Evolutionary conservation across 176 grass and related monocot species (phyloP).

Genomic region (Secale cereale): DNA sequence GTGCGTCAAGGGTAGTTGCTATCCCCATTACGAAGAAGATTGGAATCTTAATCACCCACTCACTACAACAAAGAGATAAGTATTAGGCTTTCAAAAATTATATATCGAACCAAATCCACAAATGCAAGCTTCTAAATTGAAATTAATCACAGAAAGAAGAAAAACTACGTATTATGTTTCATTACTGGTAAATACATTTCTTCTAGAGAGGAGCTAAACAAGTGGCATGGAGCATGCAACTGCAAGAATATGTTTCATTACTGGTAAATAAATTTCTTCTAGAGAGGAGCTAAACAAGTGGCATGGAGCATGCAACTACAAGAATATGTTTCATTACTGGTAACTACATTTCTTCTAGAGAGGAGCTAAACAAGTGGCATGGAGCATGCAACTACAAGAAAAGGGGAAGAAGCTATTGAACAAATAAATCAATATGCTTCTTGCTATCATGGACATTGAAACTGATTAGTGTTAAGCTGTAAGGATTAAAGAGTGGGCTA

Average conservation of each 20-base stretch:
- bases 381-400: background rate
- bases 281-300: background rate
- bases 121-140: background rate
- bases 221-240: background rate
- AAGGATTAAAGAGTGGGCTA: background rate
- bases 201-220: background rate
- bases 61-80: constrained; percentile 41
- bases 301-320: background rate
- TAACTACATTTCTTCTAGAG: background rate
- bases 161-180: constrained; percentile 1
- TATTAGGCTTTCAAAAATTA: background rate
- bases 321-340: too few relatives aligned
- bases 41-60: constrained; percentile 89
- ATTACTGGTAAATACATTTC: background rate
- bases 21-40: constrained; percentile 86
- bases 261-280: background rate
- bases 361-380: background rate
- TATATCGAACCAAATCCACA: background rate
- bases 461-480: background rate
- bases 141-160: background rate
- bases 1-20: constrained; percentile 74
- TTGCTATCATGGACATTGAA: background rate
- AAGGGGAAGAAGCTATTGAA: background rate
- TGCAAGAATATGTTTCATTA: background rate
- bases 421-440: background rate